phyloP scores from a whole-genome alignment of 305 asterid genomes.

The Fraxinus platypoda region DNA sequence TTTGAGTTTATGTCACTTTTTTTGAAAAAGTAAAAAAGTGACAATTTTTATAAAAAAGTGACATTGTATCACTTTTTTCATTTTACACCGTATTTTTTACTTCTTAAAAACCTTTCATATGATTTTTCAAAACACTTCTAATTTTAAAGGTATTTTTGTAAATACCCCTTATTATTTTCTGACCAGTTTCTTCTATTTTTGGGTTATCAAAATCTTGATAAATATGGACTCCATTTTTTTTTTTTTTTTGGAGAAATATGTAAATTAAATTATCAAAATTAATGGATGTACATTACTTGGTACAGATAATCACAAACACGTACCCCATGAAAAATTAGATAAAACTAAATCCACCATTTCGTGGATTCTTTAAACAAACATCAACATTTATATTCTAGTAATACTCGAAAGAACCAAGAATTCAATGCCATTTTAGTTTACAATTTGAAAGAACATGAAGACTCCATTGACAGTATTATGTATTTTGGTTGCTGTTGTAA shows the following conservation, averaged over 20 bases:
- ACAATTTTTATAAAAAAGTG: too few species aligned
- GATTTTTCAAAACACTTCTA: too few species aligned
- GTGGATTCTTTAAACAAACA: background rate
- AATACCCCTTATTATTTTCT: too few species aligned
- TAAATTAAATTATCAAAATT: background rate
- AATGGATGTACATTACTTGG: background rate
- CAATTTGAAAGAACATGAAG: background rate
- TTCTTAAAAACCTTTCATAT: too few species aligned
- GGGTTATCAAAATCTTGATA: background rate
- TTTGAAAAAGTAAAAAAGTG: too few species aligned
- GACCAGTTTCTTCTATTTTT: background rate
- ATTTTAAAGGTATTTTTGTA: too few species aligned
- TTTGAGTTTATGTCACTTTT: too few species aligned
- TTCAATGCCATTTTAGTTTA: background rate
- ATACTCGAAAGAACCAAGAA: background rate
- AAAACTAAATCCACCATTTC: background rate
- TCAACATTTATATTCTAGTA: background rate
- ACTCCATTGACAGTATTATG: background rate
- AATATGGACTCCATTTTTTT: background rate
- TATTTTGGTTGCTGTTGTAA: background rate
- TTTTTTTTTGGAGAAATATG: background rate
- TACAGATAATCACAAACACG: background rate
- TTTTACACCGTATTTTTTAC: too few species aligned
- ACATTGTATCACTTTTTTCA: too few species aligned
- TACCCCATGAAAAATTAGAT: background rate